Base-by-base conservation (phyloP, 2,329 filamentous ascomycete species). In the Sarocladiaceae sp. region DNA sequence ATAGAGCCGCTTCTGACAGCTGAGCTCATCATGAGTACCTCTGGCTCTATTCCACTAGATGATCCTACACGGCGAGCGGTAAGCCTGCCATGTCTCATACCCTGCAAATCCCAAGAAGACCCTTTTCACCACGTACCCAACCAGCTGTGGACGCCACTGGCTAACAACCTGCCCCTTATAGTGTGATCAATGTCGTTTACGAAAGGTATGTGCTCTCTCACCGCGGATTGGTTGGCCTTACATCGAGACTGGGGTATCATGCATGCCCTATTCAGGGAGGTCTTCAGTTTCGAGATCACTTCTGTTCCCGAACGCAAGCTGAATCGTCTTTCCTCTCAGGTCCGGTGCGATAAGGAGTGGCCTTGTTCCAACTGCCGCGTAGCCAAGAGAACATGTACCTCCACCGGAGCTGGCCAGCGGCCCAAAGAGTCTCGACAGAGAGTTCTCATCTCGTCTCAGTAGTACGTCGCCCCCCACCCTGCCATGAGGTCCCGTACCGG, bases 381-480 rank as follows among this genome's bases (percentile, higher is more conserved):
- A 19, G 72, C 74, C 21, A 71, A 70, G 49, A 65, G 75, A 7
- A 54, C 64, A 11, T 80, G 76, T 54, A 76, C 72, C 47, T 78
- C 73, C 4, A 76, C 73, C 0, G 74, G 75, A 3, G 61, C 66
- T 11, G 71, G 72, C 6, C 74, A 78, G 53, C 69, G 73, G 47
- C 71, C 73, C 20, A 76, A 73, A 55, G 74, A 78, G 53, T 62
- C 66, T 34, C 66, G 74, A 32, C 74, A 78, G 53, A 64, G 76
- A 43, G 75, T 80, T 31, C 63, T 80, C 49, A 79, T 80, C 47
- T 78, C 76, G 2, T 75, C 73, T 33, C 75, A 79, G 68, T 80
- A 80, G 75, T 79, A 60, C 52, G 73, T 64, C 27, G 37, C 16
- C n/a, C 27, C 43, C 31, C 35, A 29, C 26, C 26, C 26, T 29